Percentiles rank a stretch among this genome's conserved stretches.
These are phyloP conservation scores for Xylariaceae sp. DNA, from an alignment of 2,329 filamentous ascomycete genomes.

Conservation along the genomic window DNA sequence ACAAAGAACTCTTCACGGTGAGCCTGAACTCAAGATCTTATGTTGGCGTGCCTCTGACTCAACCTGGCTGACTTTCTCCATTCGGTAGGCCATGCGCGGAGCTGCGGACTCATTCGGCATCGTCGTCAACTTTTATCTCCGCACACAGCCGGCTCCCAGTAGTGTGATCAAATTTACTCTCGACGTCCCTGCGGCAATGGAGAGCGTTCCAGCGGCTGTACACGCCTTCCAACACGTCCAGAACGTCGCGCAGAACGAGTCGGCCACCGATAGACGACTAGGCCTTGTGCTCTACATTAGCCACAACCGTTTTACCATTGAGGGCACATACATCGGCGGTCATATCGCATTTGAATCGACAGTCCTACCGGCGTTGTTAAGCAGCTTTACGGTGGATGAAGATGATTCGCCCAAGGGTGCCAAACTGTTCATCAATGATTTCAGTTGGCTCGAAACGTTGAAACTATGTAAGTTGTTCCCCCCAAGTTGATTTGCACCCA, in stretches of 20 bases:
- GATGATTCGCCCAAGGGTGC: background rate
- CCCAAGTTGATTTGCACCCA: background rate
- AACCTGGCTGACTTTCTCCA: background rate
- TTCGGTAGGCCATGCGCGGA: constrained; percentile 35
- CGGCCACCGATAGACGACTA: constrained; percentile 29
- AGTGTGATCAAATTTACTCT: constrained; percentile 35
- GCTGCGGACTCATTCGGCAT: constrained; percentile 39
- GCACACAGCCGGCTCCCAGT: constrained; percentile 31
- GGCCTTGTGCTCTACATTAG: constrained; percentile 28
- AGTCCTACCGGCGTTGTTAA: constrained; percentile 28
- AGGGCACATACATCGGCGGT: constrained; percentile 33
- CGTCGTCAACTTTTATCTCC: constrained; percentile 34
- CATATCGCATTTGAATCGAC: constrained; percentile 21
- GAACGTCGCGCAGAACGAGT: constrained; percentile 31
- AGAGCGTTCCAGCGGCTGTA: constrained; percentile 19
- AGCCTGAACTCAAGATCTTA: constrained; percentile 6
- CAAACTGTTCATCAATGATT: too few relatives aligned
- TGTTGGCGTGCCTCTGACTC: background rate
- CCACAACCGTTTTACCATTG: constrained; percentile 26
- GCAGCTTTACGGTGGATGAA: constrained; percentile 16
- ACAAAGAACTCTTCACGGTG: constrained; percentile 29
- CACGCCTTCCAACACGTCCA: constrained; percentile 27
- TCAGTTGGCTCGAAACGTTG: constrained; percentile 24
- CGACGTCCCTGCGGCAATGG: constrained; percentile 16
- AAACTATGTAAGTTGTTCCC: constrained; percentile 1